Base-by-base conservation (phyloP, 108 stramenopile genomes). In the Cyclotella distinguenda region DNA sequence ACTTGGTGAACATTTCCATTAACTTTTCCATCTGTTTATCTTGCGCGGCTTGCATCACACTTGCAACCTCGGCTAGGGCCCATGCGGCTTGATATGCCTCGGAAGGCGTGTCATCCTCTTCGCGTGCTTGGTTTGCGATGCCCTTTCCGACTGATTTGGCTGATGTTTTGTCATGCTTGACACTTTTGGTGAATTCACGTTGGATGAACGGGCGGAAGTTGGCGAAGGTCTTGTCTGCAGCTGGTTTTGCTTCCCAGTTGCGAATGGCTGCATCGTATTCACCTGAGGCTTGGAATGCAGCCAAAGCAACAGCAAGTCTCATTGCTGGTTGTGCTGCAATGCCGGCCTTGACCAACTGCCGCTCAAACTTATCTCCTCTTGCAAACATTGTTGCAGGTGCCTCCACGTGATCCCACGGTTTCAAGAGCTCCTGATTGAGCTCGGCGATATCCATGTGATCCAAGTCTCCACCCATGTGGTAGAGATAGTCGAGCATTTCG, bases 361-460 rank as follows among this genome's bases (percentile, higher is more conserved):
- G 25, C 12, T 48, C 46, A 33, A 33, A 25, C 34, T 61, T 61
- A 25, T 61, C 60, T 21, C 42, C 60, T 45, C 60, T 23, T 28
- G 42, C 44, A 34, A 61, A 61, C 13, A 28, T 18, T 16, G 44
- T 12, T 16, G 60, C 44, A 6, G 60, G 60, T 1, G 44, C 32
- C 32, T 61, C 60, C 13, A 46, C 28, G 1, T 9, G 28, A 12
- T 62, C 61, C 61, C 61, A 62, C n/a, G 25, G 10, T 13, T 30
- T 48, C 32, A 32, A 31, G 16, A 46, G 30, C 9, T 61, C 22
- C 27, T 12, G 26, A 8, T 15, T 32, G 9, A 61, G 60, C 28
- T 61, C 43, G 11, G 43, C 46, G 27, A 59, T 38, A 23, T 59
- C 57, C 57, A 40, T 59, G 57, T 59, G 57, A 42, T 59, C 57